A percentile compares a stretch with the other conserved stretches of the same genome.
Conservation (phyloP, 192 early-diverging fungal genomes). For the Entomortierella parvispora region DNA sequence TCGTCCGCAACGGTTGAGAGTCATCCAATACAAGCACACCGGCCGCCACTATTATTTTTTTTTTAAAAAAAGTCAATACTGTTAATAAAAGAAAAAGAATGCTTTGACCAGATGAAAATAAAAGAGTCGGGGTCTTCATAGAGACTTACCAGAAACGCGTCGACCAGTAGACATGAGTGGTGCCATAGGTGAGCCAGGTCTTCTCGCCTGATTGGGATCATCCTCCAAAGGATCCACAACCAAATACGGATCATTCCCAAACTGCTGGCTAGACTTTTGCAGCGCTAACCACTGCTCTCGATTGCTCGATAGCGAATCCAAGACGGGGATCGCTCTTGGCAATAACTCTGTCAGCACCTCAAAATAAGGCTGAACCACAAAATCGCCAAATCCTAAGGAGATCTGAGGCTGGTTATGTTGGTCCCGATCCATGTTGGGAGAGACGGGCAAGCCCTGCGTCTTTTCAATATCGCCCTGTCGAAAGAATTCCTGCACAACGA, state of each 20-base stretch:
- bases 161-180: constrained; percentile 23
- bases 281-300: constrained; percentile 65
- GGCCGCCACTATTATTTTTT: constrained; percentile 26
- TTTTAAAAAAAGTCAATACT: background rate
- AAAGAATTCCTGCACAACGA: constrained; percentile 90
- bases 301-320: constrained; percentile 69
- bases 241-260: constrained; percentile 21
- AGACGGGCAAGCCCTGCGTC: constrained; percentile 75
- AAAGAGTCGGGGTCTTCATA: background rate
- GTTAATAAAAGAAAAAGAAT: background rate
- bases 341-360: constrained; percentile 80
- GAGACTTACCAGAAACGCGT: constrained; percentile 33
- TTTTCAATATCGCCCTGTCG: constrained; percentile 89
- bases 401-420: constrained; percentile 79
- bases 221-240: constrained; percentile 18
- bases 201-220: constrained; percentile 1
- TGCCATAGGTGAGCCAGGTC: constrained; percentile 19
- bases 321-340: constrained; percentile 66
- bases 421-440: constrained; percentile 91
- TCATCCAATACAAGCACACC: constrained; percentile 47
- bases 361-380: constrained; percentile 90
- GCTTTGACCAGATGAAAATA: too few relatives aligned
- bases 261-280: constrained; percentile 25
- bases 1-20: constrained; percentile 13
- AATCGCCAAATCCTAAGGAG: constrained; percentile 85